phyloP scores from a whole-genome alignment of 2,329 filamentous ascomycete genomes.

The Aspergillus novoparasiticus region DNA sequence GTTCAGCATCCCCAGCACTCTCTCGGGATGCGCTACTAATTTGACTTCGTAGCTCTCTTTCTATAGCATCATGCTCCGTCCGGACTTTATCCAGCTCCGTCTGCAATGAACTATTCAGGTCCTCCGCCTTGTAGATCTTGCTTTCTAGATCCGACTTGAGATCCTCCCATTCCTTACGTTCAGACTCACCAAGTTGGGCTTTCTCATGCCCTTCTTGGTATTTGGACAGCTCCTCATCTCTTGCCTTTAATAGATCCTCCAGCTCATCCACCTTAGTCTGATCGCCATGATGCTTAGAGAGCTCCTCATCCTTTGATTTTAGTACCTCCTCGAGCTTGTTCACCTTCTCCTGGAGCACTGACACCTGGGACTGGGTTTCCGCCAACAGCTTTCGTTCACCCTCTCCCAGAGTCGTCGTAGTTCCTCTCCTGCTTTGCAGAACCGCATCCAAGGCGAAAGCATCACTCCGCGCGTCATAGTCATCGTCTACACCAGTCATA shows the following conservation, averaged over 20 bases:
- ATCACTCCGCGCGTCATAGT: slow-evolving; percentile 62
- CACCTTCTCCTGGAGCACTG: slow-evolving; percentile 73
- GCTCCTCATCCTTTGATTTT: slow-evolving; percentile 70
- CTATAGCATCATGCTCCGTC: slow-evolving; percentile 66
- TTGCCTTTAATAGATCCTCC: slow-evolving; percentile 69
- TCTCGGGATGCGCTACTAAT: slow-evolving; percentile 49
- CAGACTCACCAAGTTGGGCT: slow-evolving; percentile 50
- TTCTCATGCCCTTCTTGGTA: slow-evolving; percentile 61
- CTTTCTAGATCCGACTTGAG: slow-evolving; percentile 68
- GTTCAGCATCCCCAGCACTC: slow-evolving; percentile 53
- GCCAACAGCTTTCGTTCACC: slow-evolving; percentile 72
- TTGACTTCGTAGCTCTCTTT: slow-evolving; percentile 65
- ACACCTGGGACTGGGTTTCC: slow-evolving; percentile 78
- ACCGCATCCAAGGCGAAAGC: slow-evolving; percentile 63
- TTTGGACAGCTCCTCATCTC: slow-evolving; percentile 69
- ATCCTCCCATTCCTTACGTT: slow-evolving; percentile 71
- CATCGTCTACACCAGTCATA: slow-evolving; percentile 56
- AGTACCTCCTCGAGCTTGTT: slow-evolving; percentile 70
- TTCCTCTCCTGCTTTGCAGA: slow-evolving; percentile 48
- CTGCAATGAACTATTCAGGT: slow-evolving; percentile 76
- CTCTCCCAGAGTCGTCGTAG: slow-evolving; percentile 54
- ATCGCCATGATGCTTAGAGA: slow-evolving; percentile 63
- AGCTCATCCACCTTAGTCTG: slow-evolving; percentile 62
- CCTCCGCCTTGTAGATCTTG: slow-evolving; percentile 73
- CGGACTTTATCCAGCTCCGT: slow-evolving; percentile 75